Conservation (phyloP, 257 asterid species). For the Lithospermum erythrorhizon region DNA sequence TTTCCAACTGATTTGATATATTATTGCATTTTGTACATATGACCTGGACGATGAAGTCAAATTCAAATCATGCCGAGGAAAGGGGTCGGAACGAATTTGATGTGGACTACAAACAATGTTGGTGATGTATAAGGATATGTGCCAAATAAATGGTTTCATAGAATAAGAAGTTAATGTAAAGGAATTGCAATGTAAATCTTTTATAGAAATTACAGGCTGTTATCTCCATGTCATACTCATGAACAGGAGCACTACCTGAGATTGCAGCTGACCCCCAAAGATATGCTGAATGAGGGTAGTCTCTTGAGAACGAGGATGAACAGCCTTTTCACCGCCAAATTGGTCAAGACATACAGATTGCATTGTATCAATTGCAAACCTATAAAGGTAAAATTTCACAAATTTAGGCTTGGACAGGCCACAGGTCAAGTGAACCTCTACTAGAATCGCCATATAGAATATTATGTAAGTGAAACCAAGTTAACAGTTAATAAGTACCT, state of each 20-base stretch:
- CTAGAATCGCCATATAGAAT: no score
- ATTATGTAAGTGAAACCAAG: background rate
- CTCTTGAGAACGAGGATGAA: slow-evolving; percentile 72
- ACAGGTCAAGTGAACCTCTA: background rate
- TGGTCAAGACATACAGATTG: slow-evolving; percentile 93
- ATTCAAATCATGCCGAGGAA: slow-evolving; percentile 3
- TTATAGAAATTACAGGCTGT: background rate
- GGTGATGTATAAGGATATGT: no score
- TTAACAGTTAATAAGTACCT: slow-evolving; percentile 36
- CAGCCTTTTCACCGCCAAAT: slow-evolving; percentile 89
- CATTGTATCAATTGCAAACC: slow-evolving; percentile 98
- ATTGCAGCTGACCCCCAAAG: slow-evolving; percentile 91
- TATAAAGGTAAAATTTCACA: slow-evolving; percentile 10
- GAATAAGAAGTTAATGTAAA: background rate
- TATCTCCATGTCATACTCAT: background rate
- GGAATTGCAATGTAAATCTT: background rate
- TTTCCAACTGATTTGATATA: slow-evolving; percentile 79
- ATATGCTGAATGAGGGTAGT: slow-evolving; percentile 96
- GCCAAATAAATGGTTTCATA: background rate
- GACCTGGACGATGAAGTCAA: slow-evolving; percentile 41
- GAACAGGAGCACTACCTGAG: slow-evolving; percentile 48
- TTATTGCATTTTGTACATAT: slow-evolving; percentile 83
- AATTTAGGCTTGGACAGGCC: slow-evolving; percentile 1
- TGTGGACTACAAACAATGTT: background rate
- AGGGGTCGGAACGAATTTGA: background rate